Conservation (phyloP, 805 yeast species). For the Scheffersomyces amazonensis region DNA sequence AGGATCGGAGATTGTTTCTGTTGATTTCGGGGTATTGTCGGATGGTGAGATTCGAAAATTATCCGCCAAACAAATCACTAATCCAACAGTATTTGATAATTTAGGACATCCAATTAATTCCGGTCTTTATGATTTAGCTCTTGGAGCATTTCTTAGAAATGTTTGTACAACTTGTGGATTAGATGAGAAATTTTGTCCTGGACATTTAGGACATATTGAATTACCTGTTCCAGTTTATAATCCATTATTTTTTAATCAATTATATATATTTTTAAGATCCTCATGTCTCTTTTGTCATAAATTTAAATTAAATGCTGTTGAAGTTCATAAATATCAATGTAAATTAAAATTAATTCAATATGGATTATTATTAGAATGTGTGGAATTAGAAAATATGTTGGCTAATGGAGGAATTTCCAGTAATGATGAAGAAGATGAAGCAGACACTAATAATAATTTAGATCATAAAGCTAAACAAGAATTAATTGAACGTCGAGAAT, state of each 20-base stretch:
- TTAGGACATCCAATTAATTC: conserved; percentile 93
- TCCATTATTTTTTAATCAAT: conserved; percentile 89
- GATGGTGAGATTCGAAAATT: conserved; percentile 79
- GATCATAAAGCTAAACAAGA: conserved; percentile 43
- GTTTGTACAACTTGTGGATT: conserved; percentile 94
- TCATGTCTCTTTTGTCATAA: conserved; percentile 89
- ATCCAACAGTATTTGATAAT: conserved; percentile 93
- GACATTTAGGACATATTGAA: conserved; percentile 97
- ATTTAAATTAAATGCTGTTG: conserved; percentile 67
- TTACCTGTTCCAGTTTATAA: conserved; percentile 94
- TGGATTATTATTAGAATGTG: conserved; percentile 79
- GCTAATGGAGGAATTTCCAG: conserved; percentile 32
- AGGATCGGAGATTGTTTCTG: conserved; percentile 89
- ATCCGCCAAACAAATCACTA: conserved; percentile 93
- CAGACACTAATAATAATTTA: conserved; percentile 30
- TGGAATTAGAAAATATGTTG: conserved; percentile 65
- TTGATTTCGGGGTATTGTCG: conserved; percentile 84
- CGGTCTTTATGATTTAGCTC: conserved; percentile 91
- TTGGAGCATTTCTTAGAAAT: conserved; percentile 90
- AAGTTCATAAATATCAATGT: conserved; percentile 74
- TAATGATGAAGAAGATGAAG: conserved; percentile 46
- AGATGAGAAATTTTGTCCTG: conserved; percentile 93
- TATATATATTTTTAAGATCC: conserved; percentile 79
- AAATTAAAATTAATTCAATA: conserved; percentile 80
- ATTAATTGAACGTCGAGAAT: conserved; percentile 58